phyloP scores from a whole-genome alignment of 306 rosid genomes.

The Chamaecrista fasciculata region DNA sequence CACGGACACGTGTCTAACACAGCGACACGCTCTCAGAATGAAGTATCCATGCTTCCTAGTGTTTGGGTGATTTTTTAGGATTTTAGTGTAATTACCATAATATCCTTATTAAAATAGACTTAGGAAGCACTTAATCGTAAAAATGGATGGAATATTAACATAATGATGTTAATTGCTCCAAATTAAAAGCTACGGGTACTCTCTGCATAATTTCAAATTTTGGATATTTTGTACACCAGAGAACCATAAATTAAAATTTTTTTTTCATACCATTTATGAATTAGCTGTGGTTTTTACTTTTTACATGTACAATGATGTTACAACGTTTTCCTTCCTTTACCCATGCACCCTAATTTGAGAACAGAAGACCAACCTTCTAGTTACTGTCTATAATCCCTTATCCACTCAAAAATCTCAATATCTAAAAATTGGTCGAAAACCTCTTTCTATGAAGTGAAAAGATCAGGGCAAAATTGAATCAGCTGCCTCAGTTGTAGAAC shows the following conservation, averaged over 20 bases:
- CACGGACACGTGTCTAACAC: too few species aligned
- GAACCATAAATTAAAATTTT: neutral
- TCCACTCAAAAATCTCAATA: neutral
- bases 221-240: neutral
- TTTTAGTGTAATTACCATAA: too few species aligned
- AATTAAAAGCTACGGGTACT: too few species aligned
- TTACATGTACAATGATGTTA: neutral
- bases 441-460: neutral
- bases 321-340: neutral
- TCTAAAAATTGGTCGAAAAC: neutral
- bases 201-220: too few species aligned
- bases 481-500: neutral
- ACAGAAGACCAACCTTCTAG: neutral
- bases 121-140: too few species aligned
- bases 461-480: neutral
- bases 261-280: neutral
- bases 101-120: too few species aligned
- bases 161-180: too few species aligned
- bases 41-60: too few species aligned
- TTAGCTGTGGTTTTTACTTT: neutral
- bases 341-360: neutral
- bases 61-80: too few species aligned
- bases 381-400: neutral
- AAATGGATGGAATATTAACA: too few species aligned
- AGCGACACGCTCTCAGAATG: too few species aligned